Base-by-base conservation (phyloP, 2,329 filamentous ascomycete species). In the Cladosporium oxysporum region DNA sequence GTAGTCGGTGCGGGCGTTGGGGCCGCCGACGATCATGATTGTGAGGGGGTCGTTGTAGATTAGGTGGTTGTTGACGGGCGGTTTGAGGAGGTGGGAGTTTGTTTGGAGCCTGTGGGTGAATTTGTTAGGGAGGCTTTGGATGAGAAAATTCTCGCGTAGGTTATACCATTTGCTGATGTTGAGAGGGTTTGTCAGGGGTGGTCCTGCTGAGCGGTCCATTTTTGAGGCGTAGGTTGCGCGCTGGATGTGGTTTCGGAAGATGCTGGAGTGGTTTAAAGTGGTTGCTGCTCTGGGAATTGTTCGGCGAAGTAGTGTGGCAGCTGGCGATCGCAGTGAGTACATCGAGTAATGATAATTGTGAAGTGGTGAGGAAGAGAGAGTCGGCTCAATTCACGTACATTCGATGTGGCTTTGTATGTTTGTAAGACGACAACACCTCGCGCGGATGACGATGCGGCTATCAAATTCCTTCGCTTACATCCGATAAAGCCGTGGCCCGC, bases 51-150 rank as follows among this genome's bases (percentile, higher is more conserved):
- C 86, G 77, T 96, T 91, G 82, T 97, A 96, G 74, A 98, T 92
- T 81, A 93, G 97, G 83, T 95, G 96, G 82, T 98, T 98, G 82
- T 97, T 97, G 75, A 98, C 89, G 1, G 95, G 95, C 0, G 95
- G 95, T 78, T 97, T 88, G 66, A 97, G 87, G 68, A 98, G 89
- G 77, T 98, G 93, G 0, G 91, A 90, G 80, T 98, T 98, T 77
- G 93, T 87, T 74, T 92, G 85, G 49, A 99, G 89, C 94, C 93
- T 97, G 66, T 97, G 66, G 8, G 18, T 29, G 23, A 14, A 35
- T 21, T 52, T 21, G 12, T 35, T 26, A 63, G 52, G 18, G 11
- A 7, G 5, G 58, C 31, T 60, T 44, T 28, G 8, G 18, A 14
- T 28, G 33, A 26, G 57, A 2, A 10, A 16, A 35, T 57, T 31